Conservation (phyloP, 169 alveolate species). For the Amoebophrya sp. region DNA sequence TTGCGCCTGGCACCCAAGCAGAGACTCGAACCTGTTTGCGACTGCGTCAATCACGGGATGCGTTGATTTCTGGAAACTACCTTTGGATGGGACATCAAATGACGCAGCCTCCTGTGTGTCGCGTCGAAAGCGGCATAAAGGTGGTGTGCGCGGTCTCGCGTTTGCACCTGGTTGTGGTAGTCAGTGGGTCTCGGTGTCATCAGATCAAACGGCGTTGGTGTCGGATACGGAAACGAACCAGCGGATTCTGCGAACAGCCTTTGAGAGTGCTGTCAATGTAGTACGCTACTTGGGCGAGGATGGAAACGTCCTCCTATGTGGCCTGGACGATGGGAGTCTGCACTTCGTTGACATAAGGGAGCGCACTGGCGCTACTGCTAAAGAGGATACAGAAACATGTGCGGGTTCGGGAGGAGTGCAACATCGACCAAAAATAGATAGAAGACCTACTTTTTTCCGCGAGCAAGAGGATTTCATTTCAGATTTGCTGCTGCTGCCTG, state of each 20-base stretch:
- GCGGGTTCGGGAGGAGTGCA: too few relatives aligned
- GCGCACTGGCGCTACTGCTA: not conserved
- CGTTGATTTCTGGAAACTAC: too few relatives aligned
- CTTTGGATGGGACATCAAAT: not conserved
- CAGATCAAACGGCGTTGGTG: not conserved
- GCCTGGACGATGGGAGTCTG: not conserved
- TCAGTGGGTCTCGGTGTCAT: not conserved
- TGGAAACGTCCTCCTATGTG: not conserved
- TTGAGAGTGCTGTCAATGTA: not conserved
- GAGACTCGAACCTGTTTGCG: not conserved
- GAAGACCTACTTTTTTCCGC: not conserved
- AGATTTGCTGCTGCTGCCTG: not conserved
- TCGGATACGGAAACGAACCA: not conserved
- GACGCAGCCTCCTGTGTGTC: not conserved
- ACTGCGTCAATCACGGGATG: not conserved
- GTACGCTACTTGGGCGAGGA: not conserved
- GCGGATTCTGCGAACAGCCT: not conserved
- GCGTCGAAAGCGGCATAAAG: not conserved
- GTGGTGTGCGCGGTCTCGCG: not conserved
- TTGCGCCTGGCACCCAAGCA: not conserved
- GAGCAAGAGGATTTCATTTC: constrained; percentile 1
- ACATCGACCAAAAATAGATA: not conserved
- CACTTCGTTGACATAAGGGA: not conserved
- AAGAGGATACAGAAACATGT: too few relatives aligned
- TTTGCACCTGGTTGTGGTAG: not conserved